Evolutionary conservation across 352 stramenopile genomes (phyloP), one percentile per base, ranked within the genome.

Genomic region (Phytophthora nicotianae): DNA sequence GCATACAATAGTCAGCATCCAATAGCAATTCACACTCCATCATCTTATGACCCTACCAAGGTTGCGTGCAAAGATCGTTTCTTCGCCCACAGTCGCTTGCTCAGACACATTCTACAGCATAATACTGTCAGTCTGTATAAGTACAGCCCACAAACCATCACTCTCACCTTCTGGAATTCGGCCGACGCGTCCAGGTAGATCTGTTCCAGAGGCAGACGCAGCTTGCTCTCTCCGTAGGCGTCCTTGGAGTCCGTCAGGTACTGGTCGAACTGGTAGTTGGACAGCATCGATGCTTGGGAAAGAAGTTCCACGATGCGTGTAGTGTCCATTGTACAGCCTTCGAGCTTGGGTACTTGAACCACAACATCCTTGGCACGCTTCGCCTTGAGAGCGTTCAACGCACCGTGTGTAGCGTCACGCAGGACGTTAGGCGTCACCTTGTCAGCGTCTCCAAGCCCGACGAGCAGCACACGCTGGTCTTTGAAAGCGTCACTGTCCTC

Each of bases 211-310:
- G 84, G 84, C 50, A 89, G 58, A 50, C 74, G 75, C 41, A 91
- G 73, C 67, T 89, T 90, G 51, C 76, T 75, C 26, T 91, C 79
- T 59, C 79, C 84, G 24, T 88, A 58, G 4, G 74, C 68, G 58
- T 89, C 69, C 59, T 76, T 86, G 37, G 71, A 68, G 27, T 74
- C 65, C 49, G 64, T 90, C 50, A 92, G 57, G 65, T 95, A 92
- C 70, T 88, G 75, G 68, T 95, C 83, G 41, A 95, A 95, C 67
- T 91, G 83, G 65, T 95, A 95, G 70, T 93, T 95, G 41, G 84
- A 93, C 26, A 95, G 70, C 62, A 93, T 86, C 17, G 81, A 89
- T 2, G 86, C 77, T 60, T 94, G 83, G 29, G 81, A 76, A 37
- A 95, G 8, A 35, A 93, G 60, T 58, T 93, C 77, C 23, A 90